Evolutionary conservation across 257 asterid genomes (phyloP).

Genomic region (Forsythia viridissima): DNA sequence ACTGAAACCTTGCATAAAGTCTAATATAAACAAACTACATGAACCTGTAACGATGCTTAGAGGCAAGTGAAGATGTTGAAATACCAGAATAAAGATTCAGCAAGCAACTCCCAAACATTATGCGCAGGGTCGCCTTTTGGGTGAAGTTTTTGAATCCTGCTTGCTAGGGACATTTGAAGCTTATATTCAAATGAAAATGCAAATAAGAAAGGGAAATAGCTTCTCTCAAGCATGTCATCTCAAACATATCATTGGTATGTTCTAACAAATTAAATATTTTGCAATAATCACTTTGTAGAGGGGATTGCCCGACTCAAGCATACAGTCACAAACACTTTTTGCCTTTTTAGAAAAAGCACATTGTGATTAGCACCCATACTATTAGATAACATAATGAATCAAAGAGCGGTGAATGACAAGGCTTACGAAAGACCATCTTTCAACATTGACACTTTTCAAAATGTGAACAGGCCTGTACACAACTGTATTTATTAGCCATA

Average conservation of each 20-base stretch:
- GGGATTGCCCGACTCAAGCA: no score
- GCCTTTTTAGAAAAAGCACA: no score
- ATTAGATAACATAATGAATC: not conserved
- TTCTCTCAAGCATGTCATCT: no score
- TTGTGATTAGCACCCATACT: not conserved
- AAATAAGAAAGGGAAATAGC: no score
- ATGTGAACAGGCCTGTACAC: conserved; percentile 91
- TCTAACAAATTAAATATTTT: no score
- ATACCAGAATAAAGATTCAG: not conserved
- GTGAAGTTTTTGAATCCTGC: no score
- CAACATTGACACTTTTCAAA: conserved; percentile 87
- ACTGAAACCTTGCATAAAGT: not conserved
- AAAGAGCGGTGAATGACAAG: conserved; percentile 16
- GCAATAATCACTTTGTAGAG: no score
- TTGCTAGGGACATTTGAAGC: no score
- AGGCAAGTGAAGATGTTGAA: not conserved
- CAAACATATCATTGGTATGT: no score
- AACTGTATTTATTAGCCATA: conserved; percentile 18
- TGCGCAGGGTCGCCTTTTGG: not conserved
- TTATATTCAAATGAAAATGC: no score
- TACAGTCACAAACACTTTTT: no score
- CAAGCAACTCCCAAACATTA: not conserved
- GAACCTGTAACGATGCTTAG: not conserved
- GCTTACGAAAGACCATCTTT: conserved; percentile 99
- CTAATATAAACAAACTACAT: not conserved